Evolutionary conservation across 2,329 filamentous ascomycete species (phyloP).

Genomic region (Colletotrichum chrysophilum): DNA sequence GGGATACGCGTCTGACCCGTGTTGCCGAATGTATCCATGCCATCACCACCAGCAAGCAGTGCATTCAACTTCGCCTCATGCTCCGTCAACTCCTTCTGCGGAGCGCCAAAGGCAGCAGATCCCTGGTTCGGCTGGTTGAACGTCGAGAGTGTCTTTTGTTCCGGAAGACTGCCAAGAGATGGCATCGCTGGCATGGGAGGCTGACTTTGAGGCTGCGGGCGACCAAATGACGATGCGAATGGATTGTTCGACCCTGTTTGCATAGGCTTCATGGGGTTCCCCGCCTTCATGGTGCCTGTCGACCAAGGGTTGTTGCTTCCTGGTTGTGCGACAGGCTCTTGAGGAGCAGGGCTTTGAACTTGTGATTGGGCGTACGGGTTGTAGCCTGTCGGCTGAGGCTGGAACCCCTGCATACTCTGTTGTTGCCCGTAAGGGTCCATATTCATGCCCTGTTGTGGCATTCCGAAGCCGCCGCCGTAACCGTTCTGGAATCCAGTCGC

Average conservation of each 20-base stretch:
- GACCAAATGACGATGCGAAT: conserved; percentile 79
- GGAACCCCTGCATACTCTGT: conserved; percentile 47
- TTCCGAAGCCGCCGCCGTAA: conserved; percentile 66
- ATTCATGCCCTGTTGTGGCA: conserved; percentile 66
- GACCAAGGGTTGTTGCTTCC: conserved; percentile 97
- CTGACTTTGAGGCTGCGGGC: conserved; percentile 60
- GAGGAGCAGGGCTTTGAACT: conserved; percentile 45
- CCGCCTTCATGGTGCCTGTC: conserved; percentile 60
- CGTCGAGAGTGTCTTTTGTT: conserved; percentile 77
- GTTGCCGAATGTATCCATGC: conserved; percentile 97
- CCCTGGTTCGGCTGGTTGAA: conserved; percentile 54
- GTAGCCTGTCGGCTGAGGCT: conserved; percentile 57
- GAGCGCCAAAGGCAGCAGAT: conserved; percentile 26
- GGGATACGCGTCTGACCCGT: conserved; percentile 96
- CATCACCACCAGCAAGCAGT: conserved; percentile 85
- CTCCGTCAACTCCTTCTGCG: conserved; percentile 63
- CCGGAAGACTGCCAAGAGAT: conserved; percentile 74
- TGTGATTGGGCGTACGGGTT: conserved; percentile 57
- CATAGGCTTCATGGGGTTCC: conserved; percentile 73
- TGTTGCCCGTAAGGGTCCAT: conserved; percentile 74
- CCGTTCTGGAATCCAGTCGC: conserved; percentile 65
- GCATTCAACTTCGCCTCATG: conserved; percentile 82
- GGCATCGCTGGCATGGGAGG: conserved; percentile 59
- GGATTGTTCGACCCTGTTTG: conserved; percentile 98
- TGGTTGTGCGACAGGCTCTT: conserved; percentile 70